Base-by-base conservation (phyloP, 2,329 filamentous ascomycete genomes). In the Fusarium algeriense region DNA sequence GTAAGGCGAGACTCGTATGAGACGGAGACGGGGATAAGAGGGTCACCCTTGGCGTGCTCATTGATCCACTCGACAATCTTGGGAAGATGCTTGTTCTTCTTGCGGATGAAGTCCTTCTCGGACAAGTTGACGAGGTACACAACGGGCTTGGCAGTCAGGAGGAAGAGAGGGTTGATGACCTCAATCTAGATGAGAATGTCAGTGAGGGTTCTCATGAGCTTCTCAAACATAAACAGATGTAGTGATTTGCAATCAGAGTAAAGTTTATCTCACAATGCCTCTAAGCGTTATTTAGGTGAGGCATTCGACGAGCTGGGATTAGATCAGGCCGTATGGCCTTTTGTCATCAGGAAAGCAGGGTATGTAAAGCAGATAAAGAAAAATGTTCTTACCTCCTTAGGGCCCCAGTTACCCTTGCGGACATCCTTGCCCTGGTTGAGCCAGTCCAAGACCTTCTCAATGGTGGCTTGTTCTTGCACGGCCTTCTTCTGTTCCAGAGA, bases 291-390 rank as follows among this genome's bases (percentile, higher is more conserved):
- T 85, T 85, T 83, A 85, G 81, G 84, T 88, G 90, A 93, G 92
- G 89, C 88, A 90, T 91, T 98, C 95, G 92, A 97, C 92, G 96
- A 99, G 96, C 96, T 99, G 96, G 96, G 96, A 93, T 97, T 95
- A 92, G 87, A 88, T 94, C 92, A 92, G 95, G 94, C 93, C 88
- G 26, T 84, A 86, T 86, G 88, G 93, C 94, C 96, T 92, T 97
- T 97, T 92, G 91, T 98, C 96, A 98, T 98, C 96, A 97, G 91
- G 78, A 85, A 90, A 77, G 75, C 71, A 61, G 23, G 35, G 14
- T 20, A 23, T 40, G 28, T 28, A 60, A 38, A 53, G 41, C 68
- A 74, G 55, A 65, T 34, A 57, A 45, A 60, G 64, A 40, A 46
- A 64, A 64, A 23, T 23, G 64, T 48, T 49, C 92, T 84, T 92